These are phyloP conservation scores for Arxiozyma heterogenica DNA, from an alignment of 1,139 yeast species.

Conservation along the genomic window DNA sequence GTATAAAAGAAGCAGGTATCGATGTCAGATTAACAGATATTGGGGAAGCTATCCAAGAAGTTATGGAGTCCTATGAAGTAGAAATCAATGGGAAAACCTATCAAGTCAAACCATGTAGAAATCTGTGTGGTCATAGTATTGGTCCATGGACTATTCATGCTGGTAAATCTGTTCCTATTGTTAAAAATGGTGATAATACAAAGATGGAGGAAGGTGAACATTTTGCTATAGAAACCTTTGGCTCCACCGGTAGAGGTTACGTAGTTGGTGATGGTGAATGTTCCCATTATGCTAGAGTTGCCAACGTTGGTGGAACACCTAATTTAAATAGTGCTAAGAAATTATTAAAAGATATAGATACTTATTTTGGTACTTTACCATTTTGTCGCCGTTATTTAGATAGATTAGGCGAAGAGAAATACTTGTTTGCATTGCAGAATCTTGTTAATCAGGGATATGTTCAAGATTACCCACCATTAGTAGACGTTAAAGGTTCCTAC, in stretches of 20 bases:
- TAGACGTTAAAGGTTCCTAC: conserved; percentile 73
- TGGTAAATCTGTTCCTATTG: conserved; percentile 94
- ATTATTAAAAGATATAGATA: conserved; percentile 59
- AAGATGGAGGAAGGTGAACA: conserved; percentile 99
- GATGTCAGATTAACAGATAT: conserved; percentile 92
- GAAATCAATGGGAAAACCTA: conserved; percentile 79
- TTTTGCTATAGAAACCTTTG: conserved; percentile 96
- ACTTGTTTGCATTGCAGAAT: conserved; percentile 77
- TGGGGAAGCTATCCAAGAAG: conserved; percentile 93
- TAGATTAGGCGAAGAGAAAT: conserved; percentile 83
- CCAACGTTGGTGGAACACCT: conserved; percentile 45
- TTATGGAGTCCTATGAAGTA: conserved; percentile 92
- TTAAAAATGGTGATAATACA: conserved; percentile 83
- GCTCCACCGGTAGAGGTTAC: conserved; percentile 90
- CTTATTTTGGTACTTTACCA: conserved; percentile 86
- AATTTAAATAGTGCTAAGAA: conserved; percentile 57
- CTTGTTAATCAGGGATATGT: conserved; percentile 80
- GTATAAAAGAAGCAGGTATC: conserved; percentile 86
- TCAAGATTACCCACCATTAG: conserved; percentile 94
- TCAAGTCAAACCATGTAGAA: conserved; percentile 83
- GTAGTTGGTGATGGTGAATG: conserved; percentile 85
- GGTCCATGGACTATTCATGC: conserved; percentile 79
- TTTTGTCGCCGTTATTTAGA: conserved; percentile 95
- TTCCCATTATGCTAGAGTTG: conserved; percentile 76
- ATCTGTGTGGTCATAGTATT: conserved; percentile 91